These are phyloP conservation scores for Nelumbo lutea DNA, from an alignment of 164 flowering plant genomes.

Conservation along the genomic window DNA sequence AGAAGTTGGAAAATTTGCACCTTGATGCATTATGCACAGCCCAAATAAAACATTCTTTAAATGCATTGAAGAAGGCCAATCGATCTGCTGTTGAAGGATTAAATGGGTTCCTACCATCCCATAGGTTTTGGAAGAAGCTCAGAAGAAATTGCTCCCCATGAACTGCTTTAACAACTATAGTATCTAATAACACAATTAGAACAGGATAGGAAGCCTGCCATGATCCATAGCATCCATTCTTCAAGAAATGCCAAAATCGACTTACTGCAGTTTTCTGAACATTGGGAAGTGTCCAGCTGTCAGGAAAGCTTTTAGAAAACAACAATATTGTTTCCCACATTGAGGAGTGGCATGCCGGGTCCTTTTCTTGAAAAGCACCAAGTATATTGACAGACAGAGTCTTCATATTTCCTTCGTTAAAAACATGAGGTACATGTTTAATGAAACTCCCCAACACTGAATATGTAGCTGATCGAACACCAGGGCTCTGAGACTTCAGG, in stretches of 20 bases:
- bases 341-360: constrained; percentile 78
- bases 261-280: constrained; percentile 55
- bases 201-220: constrained; percentile 79
- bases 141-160: constrained; percentile 56
- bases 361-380: constrained; percentile 89
- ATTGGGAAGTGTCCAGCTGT: constrained; percentile 57
- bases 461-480: constrained; percentile 73
- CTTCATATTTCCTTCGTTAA: constrained; percentile 64
- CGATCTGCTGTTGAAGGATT: constrained; percentile 42
- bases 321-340: constrained; percentile 85
- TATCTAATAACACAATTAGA: constrained; percentile 58
- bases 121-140: constrained; percentile 63
- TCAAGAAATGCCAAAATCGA: constrained; percentile 72
- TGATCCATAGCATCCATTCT: constrained; percentile 95
- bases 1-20: constrained; percentile 20
- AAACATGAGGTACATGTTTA: constrained; percentile 57
- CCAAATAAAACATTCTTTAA: constrained; percentile 83
- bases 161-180: constrained; percentile 49
- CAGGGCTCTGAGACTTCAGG: constrained; percentile 58
- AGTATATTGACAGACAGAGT: constrained; percentile 51
- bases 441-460: constrained; percentile 61
- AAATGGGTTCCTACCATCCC: constrained; percentile 69
- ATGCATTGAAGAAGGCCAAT: constrained; percentile 53
- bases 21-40: constrained; percentile 63
- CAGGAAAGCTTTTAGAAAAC: constrained; percentile 65